phyloP scores from a whole-genome alignment of 2,329 filamentous ascomycete species.

The Apiospora kogelbergensis region DNA sequence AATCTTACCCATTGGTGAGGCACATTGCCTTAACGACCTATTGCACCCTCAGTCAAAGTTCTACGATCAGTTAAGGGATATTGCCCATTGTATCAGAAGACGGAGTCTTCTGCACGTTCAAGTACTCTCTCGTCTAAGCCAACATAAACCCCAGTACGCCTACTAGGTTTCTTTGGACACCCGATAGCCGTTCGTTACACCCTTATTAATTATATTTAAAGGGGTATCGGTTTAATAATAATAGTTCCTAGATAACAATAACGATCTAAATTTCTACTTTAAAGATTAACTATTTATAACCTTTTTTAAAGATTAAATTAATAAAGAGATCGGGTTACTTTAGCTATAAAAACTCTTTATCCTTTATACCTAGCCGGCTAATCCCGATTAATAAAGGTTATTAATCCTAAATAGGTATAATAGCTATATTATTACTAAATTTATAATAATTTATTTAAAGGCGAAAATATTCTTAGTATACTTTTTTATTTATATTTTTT shows the following conservation, averaged over 20 bases:
- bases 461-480: not conserved
- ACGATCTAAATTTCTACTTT: not conserved
- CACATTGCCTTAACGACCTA: too few species aligned
- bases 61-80: too few species aligned
- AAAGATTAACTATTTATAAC: not conserved
- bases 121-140: too few species aligned
- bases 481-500: not conserved
- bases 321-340: not conserved
- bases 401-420: not conserved
- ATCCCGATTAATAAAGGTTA: not conserved
- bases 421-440: not conserved
- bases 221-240: not conserved
- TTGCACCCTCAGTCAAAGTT: too few species aligned
- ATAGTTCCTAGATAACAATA: not conserved
- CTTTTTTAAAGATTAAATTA: not conserved
- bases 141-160: too few species aligned
- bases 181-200: too few species aligned
- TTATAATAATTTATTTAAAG: not conserved
- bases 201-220: not conserved
- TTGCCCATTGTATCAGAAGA: too few species aligned
- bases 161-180: too few species aligned
- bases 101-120: too few species aligned
- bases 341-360: not conserved
- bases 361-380: not conserved
- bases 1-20: too few species aligned